Evolutionary conservation across 83 land plant genomes (phyloP), one percentile per base, ranked within the genome.

Genomic region (Larix sibirica): DNA sequence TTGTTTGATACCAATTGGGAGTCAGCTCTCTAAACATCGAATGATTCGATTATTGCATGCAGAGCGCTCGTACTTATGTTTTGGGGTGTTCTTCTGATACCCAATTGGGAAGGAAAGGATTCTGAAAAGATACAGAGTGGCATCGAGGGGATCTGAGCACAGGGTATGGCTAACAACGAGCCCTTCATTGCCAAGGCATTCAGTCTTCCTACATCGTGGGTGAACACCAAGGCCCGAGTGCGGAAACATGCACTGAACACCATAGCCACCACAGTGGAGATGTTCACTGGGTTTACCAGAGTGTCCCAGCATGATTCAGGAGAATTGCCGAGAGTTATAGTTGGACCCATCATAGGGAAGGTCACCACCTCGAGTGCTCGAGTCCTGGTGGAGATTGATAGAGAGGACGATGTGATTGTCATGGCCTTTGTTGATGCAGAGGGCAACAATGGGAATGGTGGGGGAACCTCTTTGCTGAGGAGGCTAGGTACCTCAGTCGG

Each of bases 331-430:
- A 78, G 81, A 42, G 84, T 87, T 61, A 31, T 89, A 73, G 86
- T 89, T 24, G 91, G 89, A 21, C 91, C 91, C 24, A 86, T 89
- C 13, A 89, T 89, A 56, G 91, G 91, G 73, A 84, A 88, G 67
- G 91, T 89, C n/a, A 87, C 89, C 23, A 64, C 64, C 5, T 79
- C 82, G 1, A 81, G 81, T 21, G 91, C 86, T 63, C 82, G 91
- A 21, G 80, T 89, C 56, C 77, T 89, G 20, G 24, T 89, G 3
- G 91, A 89, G 63, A 64, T 84, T 21, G 80, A 84, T 38, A 80
- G 54, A 64, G 50, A 61, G 12, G 79, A 83, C 0, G 36, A 62
- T 14, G 82, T 86, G 62, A 79, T 54, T 42, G 62, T 86, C 21
- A 36, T 26, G 28, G 24, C 87, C 66, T 78, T 82, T 23, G 60